These are phyloP conservation scores for Strobilomyces echinocephalus DNA, from an alignment of 768 basidiomycete genomes.

Conservation along the genomic window DNA sequence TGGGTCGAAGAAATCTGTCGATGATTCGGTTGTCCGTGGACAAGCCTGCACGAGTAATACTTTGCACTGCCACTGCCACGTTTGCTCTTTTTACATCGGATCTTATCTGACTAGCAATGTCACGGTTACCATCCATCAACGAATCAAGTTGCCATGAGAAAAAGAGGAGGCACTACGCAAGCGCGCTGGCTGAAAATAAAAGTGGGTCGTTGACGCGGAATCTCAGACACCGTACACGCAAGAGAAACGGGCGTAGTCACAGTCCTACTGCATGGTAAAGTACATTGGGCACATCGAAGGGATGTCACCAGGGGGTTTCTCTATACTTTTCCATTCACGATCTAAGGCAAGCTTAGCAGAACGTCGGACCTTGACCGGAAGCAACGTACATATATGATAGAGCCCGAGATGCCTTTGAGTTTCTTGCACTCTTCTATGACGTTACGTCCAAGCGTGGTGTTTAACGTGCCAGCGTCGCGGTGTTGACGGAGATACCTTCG, in stretches of 20 bases:
- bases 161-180: too few species aligned
- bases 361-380: not conserved
- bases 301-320: not conserved
- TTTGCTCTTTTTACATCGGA: constrained; percentile 1
- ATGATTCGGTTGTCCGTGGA: not conserved
- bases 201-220: too few species aligned
- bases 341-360: constrained; percentile 7
- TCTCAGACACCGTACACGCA: too few species aligned
- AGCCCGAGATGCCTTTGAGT: constrained; percentile 44
- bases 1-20: not conserved
- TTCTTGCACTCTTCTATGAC: constrained; percentile 61
- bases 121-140: too few species aligned
- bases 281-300: not conserved
- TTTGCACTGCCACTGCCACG: constrained; percentile 19
- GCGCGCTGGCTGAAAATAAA: too few species aligned
- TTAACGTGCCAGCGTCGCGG: constrained; percentile 46
- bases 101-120: constrained; percentile 9
- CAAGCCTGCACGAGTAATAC: not conserved
- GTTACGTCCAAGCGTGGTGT: constrained; percentile 48
- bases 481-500: constrained; percentile 61
- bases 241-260: not conserved
- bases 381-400: constrained; percentile 23
- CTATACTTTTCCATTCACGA: constrained; percentile 21
- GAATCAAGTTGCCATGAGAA: too few species aligned
- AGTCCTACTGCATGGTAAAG: not conserved